Percentiles rank a stretch among this genome's conserved stretches.
These are phyloP conservation scores for Calonectria fujianensis DNA, from an alignment of 2,329 filamentous ascomycete genomes.

Conservation along the genomic window DNA sequence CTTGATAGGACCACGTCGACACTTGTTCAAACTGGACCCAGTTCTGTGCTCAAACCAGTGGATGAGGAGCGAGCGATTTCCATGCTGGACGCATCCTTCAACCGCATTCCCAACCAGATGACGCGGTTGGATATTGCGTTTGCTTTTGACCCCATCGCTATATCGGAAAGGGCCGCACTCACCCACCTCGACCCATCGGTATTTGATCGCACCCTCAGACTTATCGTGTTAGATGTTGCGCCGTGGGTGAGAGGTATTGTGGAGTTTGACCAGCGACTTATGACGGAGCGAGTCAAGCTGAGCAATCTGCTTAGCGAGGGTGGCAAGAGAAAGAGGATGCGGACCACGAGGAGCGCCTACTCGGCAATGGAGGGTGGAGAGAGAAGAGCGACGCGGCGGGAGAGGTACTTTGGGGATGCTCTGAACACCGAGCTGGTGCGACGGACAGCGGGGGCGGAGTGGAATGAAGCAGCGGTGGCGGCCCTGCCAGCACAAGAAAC, in stretches of 20 bases:
- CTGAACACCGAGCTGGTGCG: conserved; percentile 78
- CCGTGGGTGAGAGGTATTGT: conserved; percentile 94
- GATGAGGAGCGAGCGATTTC: conserved; percentile 59
- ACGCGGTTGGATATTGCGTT: conserved; percentile 72
- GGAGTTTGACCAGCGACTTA: conserved; percentile 82
- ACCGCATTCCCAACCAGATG: conserved; percentile 56
- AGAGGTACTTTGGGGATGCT: conserved; percentile 81
- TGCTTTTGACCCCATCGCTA: conserved; percentile 78
- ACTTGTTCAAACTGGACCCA: not conserved
- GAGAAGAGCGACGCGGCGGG: conserved; percentile 79
- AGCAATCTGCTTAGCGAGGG: conserved; percentile 78
- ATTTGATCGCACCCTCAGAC: conserved; percentile 82
- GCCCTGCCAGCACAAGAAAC: conserved; percentile 43
- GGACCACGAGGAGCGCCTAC: conserved; percentile 84
- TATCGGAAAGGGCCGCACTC: conserved; percentile 65
- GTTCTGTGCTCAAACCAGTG: conserved; percentile 52
- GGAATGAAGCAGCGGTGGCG: conserved; percentile 58
- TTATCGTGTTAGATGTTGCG: conserved; percentile 85
- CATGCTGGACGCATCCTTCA: conserved; percentile 63
- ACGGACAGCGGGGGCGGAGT: conserved; percentile 73
- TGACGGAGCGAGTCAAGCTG: conserved; percentile 78
- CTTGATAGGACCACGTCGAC: conserved; percentile 40
- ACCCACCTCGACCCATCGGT: conserved; percentile 79
- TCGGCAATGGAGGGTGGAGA: conserved; percentile 86
- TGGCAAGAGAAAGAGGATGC: conserved; percentile 70